A percentile compares a stretch with the other conserved stretches of the same genome.
phyloP scores from a whole-genome alignment of 1,284 basidiomycete genomes.

The Athelia sp. region DNA sequence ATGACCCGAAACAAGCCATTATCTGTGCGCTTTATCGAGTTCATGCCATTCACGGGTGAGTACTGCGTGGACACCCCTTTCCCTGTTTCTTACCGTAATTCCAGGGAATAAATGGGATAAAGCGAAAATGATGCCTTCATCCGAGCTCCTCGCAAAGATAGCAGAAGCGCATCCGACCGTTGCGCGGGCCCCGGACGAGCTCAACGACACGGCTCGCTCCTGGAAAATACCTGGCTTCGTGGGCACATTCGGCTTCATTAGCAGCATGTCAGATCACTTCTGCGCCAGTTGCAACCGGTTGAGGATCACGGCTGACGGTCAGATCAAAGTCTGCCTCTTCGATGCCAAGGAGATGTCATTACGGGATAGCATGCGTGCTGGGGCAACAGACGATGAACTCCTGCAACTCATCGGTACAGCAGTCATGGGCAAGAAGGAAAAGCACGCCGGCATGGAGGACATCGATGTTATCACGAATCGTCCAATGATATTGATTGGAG shows the following conservation, averaged over 20 bases:
- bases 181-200: slow-evolving; percentile 54
- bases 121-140: slow-evolving; percentile 74
- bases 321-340: slow-evolving; percentile 90
- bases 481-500: slow-evolving; percentile 89
- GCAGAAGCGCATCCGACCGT: slow-evolving; percentile 41
- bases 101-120: slow-evolving; percentile 85
- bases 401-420: slow-evolving; percentile 62
- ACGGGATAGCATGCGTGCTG: slow-evolving; percentile 66
- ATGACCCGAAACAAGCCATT: slow-evolving; percentile 62
- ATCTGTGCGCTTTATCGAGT: slow-evolving; percentile 85
- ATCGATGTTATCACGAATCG: slow-evolving; percentile 74
- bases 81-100: slow-evolving; percentile 6
- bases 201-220: slow-evolving; percentile 78
- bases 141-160: slow-evolving; percentile 53
- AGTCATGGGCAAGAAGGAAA: slow-evolving; percentile 74
- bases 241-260: slow-evolving; percentile 85
- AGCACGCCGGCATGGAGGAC: slow-evolving; percentile 80
- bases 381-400: slow-evolving; percentile 61
- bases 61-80: slow-evolving; percentile 5
- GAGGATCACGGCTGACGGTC: slow-evolving; percentile 82
- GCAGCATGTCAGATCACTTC: slow-evolving; percentile 91
- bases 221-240: slow-evolving; percentile 70
- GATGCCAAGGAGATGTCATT: slow-evolving; percentile 82
- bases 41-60: slow-evolving; percentile 87
- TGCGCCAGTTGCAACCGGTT: slow-evolving; percentile 83